Percentiles rank a stretch among this genome's conserved stretches.
phyloP scores from a whole-genome alignment of 1,139 yeast species.

The Lipomyces yarrowii region DNA sequence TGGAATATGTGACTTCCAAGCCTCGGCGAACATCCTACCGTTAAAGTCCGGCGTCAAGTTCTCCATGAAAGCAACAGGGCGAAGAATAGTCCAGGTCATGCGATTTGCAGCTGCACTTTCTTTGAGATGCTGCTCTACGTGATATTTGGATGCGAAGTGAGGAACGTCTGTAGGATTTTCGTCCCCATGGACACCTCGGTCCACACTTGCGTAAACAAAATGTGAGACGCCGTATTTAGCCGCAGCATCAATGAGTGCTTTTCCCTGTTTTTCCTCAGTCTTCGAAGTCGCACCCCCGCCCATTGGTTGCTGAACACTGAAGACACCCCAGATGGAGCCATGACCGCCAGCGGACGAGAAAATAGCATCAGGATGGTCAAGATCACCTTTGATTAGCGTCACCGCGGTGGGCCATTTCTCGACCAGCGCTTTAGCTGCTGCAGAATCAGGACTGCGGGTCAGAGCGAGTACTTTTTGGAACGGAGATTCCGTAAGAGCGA shows the following conservation, averaged over 20 bases:
- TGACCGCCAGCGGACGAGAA: neutral
- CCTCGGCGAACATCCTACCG: slow-evolving; percentile 3
- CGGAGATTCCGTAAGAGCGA: neutral
- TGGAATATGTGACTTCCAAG: neutral
- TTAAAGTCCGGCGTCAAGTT: slow-evolving; percentile 2
- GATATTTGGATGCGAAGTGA: slow-evolving; percentile 7
- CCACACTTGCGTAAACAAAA: slow-evolving; percentile 11
- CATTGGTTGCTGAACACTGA: slow-evolving; percentile 6
- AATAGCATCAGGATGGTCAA: slow-evolving; percentile 2
- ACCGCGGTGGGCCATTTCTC: neutral
- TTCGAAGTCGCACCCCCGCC: neutral
- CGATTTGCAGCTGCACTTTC: neutral
- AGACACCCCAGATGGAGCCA: slow-evolving; percentile 11
- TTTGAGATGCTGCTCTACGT: slow-evolving; percentile 8
- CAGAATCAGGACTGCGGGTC: neutral
- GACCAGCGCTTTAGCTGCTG: neutral
- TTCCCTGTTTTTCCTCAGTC: slow-evolving; percentile 11
- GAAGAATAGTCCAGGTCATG: slow-evolving; percentile 10
- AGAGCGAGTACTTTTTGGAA: neutral
- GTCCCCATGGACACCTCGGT: slow-evolving; percentile 1
- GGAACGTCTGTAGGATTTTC: slow-evolving; percentile 9
- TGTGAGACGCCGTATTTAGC: slow-evolving; percentile 4
- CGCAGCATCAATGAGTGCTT: slow-evolving; percentile 9
- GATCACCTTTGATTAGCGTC: slow-evolving; percentile 1
- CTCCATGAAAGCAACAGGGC: slow-evolving; percentile 9